A percentile compares a stretch with the other conserved stretches of the same genome.
These are phyloP conservation scores for Nothophytophthora sp. DNA, from an alignment of 352 stramenopile genomes.

Conservation along the genomic window DNA sequence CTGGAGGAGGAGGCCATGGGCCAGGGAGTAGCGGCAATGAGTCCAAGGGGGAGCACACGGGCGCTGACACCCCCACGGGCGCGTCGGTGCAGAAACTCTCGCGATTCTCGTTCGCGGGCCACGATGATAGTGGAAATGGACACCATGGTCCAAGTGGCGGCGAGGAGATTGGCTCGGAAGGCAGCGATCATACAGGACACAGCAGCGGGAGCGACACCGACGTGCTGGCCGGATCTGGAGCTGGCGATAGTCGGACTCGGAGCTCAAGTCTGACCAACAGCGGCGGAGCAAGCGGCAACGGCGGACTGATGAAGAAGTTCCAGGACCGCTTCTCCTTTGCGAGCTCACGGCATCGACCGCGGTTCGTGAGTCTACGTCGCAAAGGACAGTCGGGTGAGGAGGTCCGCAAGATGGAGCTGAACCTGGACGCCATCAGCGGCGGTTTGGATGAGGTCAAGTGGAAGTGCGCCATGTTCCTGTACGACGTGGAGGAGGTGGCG, in stretches of 20 bases:
- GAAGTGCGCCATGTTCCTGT: slow-evolving; percentile 84
- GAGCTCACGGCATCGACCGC: slow-evolving; percentile 46
- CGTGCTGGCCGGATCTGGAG: slow-evolving; percentile 1
- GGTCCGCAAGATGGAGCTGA: slow-evolving; percentile 74
- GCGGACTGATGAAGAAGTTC: slow-evolving; percentile 83
- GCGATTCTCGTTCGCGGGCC: slow-evolving; percentile 34
- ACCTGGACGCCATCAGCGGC: slow-evolving; percentile 81
- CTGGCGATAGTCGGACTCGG: slow-evolving; percentile 15
- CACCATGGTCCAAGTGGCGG: slow-evolving; percentile 31
- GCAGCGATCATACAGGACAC: slow-evolving; percentile 37
- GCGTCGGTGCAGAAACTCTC: slow-evolving; percentile 58
- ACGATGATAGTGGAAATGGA: slow-evolving; percentile 35
- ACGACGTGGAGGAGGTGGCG: slow-evolving; percentile 80
- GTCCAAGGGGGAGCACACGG: slow-evolving; percentile 27
- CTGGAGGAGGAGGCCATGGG: slow-evolving; percentile 15
- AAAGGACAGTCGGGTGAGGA: slow-evolving; percentile 76
- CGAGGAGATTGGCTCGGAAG: slow-evolving; percentile 42
- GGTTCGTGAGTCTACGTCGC: slow-evolving; percentile 61
- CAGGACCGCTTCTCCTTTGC: slow-evolving; percentile 68
- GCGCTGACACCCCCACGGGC: slow-evolving; percentile 48
- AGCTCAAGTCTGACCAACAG: slow-evolving; percentile 15
- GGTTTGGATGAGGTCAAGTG: slow-evolving; percentile 87
- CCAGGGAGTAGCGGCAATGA: slow-evolving; percentile 26
- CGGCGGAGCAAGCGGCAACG: slow-evolving; percentile 26
- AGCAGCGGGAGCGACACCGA: slow-evolving; percentile 55